A percentile compares a stretch with the other conserved stretches of the same genome.
Conservation (phyloP, 192 early-diverging fungal species). For the Coemansia sp. region DNA sequence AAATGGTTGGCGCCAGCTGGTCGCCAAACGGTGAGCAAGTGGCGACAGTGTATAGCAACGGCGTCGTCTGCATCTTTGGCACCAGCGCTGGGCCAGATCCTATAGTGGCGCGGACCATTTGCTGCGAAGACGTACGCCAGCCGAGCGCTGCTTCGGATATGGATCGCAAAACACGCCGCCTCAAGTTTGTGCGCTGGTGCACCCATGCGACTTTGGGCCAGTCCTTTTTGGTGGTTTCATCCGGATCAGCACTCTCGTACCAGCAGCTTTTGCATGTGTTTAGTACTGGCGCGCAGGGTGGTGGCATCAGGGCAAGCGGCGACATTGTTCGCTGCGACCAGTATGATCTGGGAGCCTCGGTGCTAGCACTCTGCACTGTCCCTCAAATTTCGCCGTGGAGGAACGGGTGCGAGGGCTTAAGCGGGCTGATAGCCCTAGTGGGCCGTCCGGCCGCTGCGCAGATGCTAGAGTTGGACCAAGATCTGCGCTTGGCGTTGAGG, state of each 20-base stretch:
- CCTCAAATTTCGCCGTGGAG: conserved; percentile 26
- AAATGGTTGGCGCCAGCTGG: conserved; percentile 30
- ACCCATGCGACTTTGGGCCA: conserved; percentile 12
- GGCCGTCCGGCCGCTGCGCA: conserved; percentile 8
- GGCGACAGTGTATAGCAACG: conserved; percentile 23
- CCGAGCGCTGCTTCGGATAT: neutral
- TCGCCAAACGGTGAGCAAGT: conserved; percentile 28
- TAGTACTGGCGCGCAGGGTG: neutral
- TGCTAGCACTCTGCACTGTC: conserved; percentile 10
- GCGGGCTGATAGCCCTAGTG: conserved; percentile 1
- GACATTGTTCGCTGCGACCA: conserved; percentile 6
- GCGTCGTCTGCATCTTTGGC: conserved; percentile 33
- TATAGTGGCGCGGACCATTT: conserved; percentile 15
- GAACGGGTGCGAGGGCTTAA: conserved; percentile 21
- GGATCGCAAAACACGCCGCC: conserved; percentile 9
- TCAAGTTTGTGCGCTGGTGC: conserved; percentile 33
- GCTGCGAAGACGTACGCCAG: neutral
- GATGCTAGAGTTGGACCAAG: conserved; percentile 5
- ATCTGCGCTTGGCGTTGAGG: conserved; percentile 2
- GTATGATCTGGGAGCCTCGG: neutral
- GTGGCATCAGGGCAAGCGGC: conserved; percentile 5
- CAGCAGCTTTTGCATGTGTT: conserved; percentile 19
- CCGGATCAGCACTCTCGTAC: conserved; percentile 8
- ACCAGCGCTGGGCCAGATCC: conserved; percentile 1
- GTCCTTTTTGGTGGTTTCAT: conserved; percentile 33